Evolutionary conservation across 306 rosid genomes (phyloP).

Genomic region (Dalbergia cultrata): DNA sequence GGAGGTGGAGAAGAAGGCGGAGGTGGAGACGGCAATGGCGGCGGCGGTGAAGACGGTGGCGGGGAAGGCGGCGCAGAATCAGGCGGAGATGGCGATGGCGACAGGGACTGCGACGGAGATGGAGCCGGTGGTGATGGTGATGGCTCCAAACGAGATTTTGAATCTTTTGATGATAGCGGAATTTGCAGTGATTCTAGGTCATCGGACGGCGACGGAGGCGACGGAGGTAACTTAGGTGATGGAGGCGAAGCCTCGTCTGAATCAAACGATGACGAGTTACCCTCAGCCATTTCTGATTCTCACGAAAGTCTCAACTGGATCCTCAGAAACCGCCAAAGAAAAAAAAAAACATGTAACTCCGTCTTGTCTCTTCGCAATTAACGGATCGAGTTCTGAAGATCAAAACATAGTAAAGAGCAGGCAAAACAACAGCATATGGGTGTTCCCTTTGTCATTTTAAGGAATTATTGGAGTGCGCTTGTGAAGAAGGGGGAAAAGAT

Average conservation of each 20-base stretch:
- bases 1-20: conserved; percentile 44
- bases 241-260: neutral
- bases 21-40: conserved; percentile 4
- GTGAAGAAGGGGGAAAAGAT: conserved; percentile 9
- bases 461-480: too few relatives aligned
- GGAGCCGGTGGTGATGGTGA: neutral
- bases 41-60: conserved; percentile 2
- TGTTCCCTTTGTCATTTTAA: neutral
- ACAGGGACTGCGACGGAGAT: neutral
- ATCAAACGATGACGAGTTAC: neutral
- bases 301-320: conserved; percentile 19
- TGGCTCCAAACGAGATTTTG: neutral
- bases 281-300: conserved; percentile 54
- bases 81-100: neutral
- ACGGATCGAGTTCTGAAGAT: neutral
- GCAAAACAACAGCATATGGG: conserved; percentile 25
- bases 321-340: conserved; percentile 46
- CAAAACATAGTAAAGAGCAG: conserved; percentile 6
- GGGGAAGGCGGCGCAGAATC: conserved; percentile 31
- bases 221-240: neutral
- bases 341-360: neutral
- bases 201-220: conserved; percentile 22
- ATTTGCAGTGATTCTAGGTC: too few relatives aligned
- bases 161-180: neutral
- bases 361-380: neutral